Conservation (phyloP, 805 yeast species). For the Priceomyces fermenticarens region DNA sequence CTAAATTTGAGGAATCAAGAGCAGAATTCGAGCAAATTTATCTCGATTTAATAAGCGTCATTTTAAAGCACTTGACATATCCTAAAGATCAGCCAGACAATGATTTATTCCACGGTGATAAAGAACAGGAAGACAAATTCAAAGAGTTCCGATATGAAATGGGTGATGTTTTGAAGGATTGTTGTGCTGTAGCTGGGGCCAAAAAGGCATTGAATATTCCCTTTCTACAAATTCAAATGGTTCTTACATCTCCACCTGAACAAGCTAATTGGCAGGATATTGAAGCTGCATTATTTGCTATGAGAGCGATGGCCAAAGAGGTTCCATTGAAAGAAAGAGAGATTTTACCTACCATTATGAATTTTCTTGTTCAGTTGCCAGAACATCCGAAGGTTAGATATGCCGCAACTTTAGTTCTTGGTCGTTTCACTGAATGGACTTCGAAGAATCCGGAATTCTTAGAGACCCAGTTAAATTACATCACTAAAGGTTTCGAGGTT, state of each 20-base stretch:
- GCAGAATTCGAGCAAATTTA: conserved; percentile 52
- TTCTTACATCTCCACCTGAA: conserved; percentile 31
- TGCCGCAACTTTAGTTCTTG: conserved; percentile 88
- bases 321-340: conserved; percentile 63
- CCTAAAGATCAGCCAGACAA: conserved; percentile 44
- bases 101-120: conserved; percentile 57
- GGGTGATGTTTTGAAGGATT: conserved; percentile 96
- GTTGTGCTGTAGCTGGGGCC: conserved; percentile 88
- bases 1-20: conserved; percentile 54
- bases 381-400: conserved; percentile 85
- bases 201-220: conserved; percentile 68
- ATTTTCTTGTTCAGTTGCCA: conserved; percentile 64
- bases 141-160: conserved; percentile 92
- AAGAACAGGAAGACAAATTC: conserved; percentile 87
- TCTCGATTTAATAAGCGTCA: conserved; percentile 53
- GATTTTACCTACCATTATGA: conserved; percentile 76
- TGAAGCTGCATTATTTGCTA: conserved; percentile 85
- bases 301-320: conserved; percentile 94
- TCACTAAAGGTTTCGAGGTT: conserved; percentile 63
- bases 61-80: conserved; percentile 70
- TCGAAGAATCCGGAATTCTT: conserved; percentile 77
- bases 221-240: conserved; percentile 52
- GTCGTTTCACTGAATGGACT: conserved; percentile 97
- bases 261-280: conserved; percentile 72
- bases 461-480: conserved; percentile 80